Evolutionary conservation across 2,329 filamentous ascomycete species (phyloP), one percentile per base, ranked within the genome.

Genomic region (Phoma herbarum): DNA sequence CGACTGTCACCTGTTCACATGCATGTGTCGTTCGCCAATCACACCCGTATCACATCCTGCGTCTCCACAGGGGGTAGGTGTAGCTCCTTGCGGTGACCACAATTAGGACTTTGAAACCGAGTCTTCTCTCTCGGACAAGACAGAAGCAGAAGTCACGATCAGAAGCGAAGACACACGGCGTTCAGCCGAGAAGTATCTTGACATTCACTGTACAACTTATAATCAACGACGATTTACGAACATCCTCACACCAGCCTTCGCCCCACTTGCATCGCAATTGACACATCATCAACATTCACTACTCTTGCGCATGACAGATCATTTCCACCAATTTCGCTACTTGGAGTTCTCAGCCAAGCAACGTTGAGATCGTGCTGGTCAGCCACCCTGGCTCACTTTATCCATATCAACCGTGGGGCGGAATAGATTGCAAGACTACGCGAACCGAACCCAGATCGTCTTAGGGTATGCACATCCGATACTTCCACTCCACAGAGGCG

Each of bases 361-460:
- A 16, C n/a, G 52, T 42, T 26, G 26, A 26, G 22, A 48, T 37
- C 18, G 33, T 33, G 59, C 33, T 47, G 37, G 51, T 53, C 44
- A 44, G 33, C 23, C 39, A 35, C n/a, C 43, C 23, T 20, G 53
- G 42, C 8, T 7, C 47, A 61, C 44, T 65, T 68, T 75, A 75
- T 67, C 72, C 72, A 73, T 69, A 71, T 74, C 66, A 74, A 60
- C 70, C 69, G 70, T 59, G 68, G 29, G 66, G 64, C 64, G 12
- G 61, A 59, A 61, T 60, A 64, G 58, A 58, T 58, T 58, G 29
- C 55, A 42, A 29, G 48, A 44, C 23, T 39, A 57, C 53, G 53
- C 53, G 46, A 49, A n/a, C 23, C 39, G 20, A 39, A 31, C 39
- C 47, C 43, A 57, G 29, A 51, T 23, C 39, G 41, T n/a, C 18